A percentile compares a stretch with the other conserved stretches of the same genome.
These are phyloP conservation scores for Hebeloma cylindrosporum DNA, from an alignment of 768 basidiomycete genomes.

Conservation along the genomic window DNA sequence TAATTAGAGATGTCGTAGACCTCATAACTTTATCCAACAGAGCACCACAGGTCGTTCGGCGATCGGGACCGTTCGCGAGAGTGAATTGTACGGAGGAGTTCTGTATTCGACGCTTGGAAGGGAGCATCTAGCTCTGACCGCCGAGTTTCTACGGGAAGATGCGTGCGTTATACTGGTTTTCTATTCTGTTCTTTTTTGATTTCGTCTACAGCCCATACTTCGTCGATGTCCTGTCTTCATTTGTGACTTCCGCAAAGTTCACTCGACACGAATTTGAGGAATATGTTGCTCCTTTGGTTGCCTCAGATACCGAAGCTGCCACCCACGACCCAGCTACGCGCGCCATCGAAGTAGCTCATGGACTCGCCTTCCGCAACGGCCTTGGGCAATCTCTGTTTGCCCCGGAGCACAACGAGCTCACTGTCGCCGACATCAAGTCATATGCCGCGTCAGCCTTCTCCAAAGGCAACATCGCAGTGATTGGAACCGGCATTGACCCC, in stretches of 20 bases:
- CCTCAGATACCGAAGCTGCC: slow-evolving; percentile 66
- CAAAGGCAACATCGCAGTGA: slow-evolving; percentile 77
- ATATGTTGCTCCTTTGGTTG: slow-evolving; percentile 69
- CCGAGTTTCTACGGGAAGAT: slow-evolving; percentile 93
- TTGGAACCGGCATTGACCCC: slow-evolving; percentile 86
- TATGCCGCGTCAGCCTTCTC: slow-evolving; percentile 75
- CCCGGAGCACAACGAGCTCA: slow-evolving; percentile 60
- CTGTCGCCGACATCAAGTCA: slow-evolving; percentile 67
- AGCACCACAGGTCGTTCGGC: slow-evolving; percentile 85
- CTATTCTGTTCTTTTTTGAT: background rate
- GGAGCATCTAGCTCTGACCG: slow-evolving; percentile 90
- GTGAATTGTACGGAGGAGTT: slow-evolving; percentile 91
- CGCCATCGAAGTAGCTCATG: slow-evolving; percentile 87
- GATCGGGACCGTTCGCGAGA: slow-evolving; percentile 86
- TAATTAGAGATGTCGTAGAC: background rate
- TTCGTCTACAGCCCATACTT: slow-evolving; percentile 72
- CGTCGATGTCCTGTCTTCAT: slow-evolving; percentile 83
- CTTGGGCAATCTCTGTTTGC: slow-evolving; percentile 92
- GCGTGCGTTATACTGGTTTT: slow-evolving; percentile 73
- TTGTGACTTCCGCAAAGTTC: slow-evolving; percentile 80
- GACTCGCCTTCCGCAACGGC: slow-evolving; percentile 90
- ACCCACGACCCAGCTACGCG: slow-evolving; percentile 57
- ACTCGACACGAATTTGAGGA: slow-evolving; percentile 77
- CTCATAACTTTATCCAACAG: slow-evolving; percentile 39
- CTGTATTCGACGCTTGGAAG: slow-evolving; percentile 81